Evolutionary conservation across 2,329 filamentous ascomycete species (phyloP), one percentile per base, ranked within the genome.

Genomic region (Orbilia ellipsospora): DNA sequence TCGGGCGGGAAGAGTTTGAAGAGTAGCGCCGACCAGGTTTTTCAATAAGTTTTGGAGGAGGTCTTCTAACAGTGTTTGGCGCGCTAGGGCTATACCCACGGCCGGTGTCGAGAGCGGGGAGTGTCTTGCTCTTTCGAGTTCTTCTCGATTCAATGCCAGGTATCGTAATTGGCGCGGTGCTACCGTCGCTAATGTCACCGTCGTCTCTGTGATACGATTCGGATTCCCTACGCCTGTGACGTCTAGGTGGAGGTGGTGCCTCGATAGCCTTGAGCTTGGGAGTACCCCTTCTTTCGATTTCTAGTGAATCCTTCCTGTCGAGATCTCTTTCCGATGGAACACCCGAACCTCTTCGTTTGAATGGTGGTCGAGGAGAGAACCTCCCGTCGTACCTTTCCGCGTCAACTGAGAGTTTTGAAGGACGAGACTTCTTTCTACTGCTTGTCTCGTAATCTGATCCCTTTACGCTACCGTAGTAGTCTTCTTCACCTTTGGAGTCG

Each of bases 181-280:
- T 74, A 50, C 70, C 50, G 20, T 74, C 70, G 52, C 70, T 74
- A 28, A 57, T 57, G 15, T 74, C 70, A 51, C 63, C 70, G 63
- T 74, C 70, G 63, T 74, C 70, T 54, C 57, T 63, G 23, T 74
- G 70, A 42, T 74, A 74, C 20, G 70, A 74, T 40, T 68, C 64
- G 23, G 70, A 74, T 59, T 68, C 70, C 28, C 70, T 44, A 28
- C 70, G 70, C 42, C 70, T 74, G 40, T 62, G 70, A 48, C 60
- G 70, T 55, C 70, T 66, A 45, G 44, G 67, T 44, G 67, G 57
- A 6, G 63, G 63, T 40, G 70, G 70, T 0, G 70, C 70, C 48
- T 74, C 70, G 70, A 74, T 74, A 44, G 70, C 70, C 59, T 74
- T 74, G 18, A 74, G 50, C 36, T 68, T 74, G 6, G 70, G 70